A percentile compares a stretch with the other conserved stretches of the same genome.
These are phyloP conservation scores for Flueggea neowawraea DNA, from an alignment of 441 rosid genomes.

Conservation along the genomic window DNA sequence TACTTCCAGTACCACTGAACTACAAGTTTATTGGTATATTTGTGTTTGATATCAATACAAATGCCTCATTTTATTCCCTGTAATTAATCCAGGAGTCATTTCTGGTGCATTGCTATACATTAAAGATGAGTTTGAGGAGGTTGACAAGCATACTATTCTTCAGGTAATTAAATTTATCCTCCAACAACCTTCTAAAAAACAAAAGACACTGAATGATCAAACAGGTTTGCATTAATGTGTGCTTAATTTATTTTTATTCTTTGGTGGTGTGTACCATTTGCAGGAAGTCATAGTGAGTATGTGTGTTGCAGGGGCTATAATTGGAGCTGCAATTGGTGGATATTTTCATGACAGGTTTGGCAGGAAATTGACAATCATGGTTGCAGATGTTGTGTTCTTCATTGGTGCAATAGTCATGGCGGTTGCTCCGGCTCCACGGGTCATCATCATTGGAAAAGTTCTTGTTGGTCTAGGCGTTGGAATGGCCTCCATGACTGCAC, in stretches of 20 bases:
- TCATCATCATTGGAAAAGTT: conserved; percentile 62
- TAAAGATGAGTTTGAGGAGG: conserved; percentile 51
- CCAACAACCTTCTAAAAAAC: too few relatives aligned
- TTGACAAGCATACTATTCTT: conserved; percentile 52
- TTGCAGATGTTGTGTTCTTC: conserved; percentile 67
- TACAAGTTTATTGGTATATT: too few relatives aligned
- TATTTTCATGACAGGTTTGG: conserved; percentile 75
- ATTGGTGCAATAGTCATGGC: conserved; percentile 74
- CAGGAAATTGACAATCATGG: conserved; percentile 52
- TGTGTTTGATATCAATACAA: background rate
- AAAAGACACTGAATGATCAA: background rate
- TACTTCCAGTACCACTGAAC: too few relatives aligned
- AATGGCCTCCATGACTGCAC: conserved; percentile 92
- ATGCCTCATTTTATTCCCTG: background rate
- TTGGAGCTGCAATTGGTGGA: conserved; percentile 87
- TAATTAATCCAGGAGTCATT: conserved; percentile 51
- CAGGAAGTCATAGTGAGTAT: conserved; percentile 84
- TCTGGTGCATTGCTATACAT: conserved; percentile 87
- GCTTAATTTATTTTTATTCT: too few relatives aligned
- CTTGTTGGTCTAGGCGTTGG: conserved; percentile 90
- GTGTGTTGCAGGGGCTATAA: conserved; percentile 82
- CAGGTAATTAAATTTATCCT: conserved; percentile 27
- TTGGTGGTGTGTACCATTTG: background rate
- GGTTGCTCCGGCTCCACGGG: conserved; percentile 64
- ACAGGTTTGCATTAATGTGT: background rate